These are phyloP conservation scores for Ceratocystis colombiana DNA, from an alignment of 2,329 filamentous ascomycete genomes.

Conservation along the genomic window DNA sequence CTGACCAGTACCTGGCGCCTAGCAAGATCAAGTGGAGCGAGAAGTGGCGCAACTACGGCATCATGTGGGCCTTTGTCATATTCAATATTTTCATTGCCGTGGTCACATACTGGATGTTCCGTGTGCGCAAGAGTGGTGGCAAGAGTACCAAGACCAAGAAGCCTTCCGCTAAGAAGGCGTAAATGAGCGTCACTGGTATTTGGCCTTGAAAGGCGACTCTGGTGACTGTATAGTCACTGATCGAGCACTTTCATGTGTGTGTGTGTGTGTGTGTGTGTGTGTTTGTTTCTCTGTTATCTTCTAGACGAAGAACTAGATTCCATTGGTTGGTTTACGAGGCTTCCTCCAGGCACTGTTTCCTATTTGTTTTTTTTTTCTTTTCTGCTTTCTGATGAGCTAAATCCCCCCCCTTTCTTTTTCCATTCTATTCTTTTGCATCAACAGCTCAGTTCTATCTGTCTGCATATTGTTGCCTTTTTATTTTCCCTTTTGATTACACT, in stretches of 20 bases:
- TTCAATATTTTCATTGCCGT: constrained; percentile 55
- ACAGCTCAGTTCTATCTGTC: too few relatives aligned
- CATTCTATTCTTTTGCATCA: neutral
- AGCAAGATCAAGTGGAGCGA: constrained; percentile 43
- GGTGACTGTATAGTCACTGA: neutral
- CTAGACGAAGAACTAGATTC: constrained; percentile 9
- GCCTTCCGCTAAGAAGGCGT: constrained; percentile 11
- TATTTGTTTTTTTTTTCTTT: neutral
- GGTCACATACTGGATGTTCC: constrained; percentile 51
- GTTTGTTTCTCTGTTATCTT: neutral
- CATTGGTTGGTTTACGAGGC: constrained; percentile 9
- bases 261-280: neutral
- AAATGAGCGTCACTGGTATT: too few relatives aligned
- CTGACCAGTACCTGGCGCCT: constrained; percentile 48
- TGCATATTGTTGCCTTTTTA: too few relatives aligned
- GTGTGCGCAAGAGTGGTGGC: constrained; percentile 37
- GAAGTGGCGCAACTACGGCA: constrained; percentile 59
- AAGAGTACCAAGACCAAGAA: constrained; percentile 11
- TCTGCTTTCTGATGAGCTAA: neutral
- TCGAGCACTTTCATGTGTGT: neutral
- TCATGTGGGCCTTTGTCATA: constrained; percentile 55
- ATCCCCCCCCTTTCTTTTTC: constrained; percentile 26
- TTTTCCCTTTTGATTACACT: neutral
- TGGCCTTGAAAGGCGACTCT: too few relatives aligned
- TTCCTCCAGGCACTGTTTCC: constrained; percentile 3